Conservation (phyloP, 495 filamentous ascomycete genomes). For the Aspergillus diversus region DNA sequence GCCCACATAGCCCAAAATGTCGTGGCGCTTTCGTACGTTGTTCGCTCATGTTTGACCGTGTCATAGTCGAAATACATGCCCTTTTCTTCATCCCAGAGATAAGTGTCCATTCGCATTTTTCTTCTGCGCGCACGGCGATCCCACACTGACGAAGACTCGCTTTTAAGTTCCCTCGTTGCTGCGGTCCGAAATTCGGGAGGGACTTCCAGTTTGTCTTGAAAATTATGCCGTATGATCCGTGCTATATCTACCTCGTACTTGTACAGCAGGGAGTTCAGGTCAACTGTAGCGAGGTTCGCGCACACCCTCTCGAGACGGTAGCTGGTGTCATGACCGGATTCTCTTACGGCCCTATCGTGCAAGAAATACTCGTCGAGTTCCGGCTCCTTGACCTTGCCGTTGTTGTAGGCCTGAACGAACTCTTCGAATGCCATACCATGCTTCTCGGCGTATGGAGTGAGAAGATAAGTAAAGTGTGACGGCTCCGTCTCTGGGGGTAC, state of each 20-base stretch:
- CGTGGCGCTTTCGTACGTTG: slow-evolving; percentile 81
- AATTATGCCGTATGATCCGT: slow-evolving; percentile 76
- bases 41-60: slow-evolving; percentile 75
- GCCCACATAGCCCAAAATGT: slow-evolving; percentile 98
- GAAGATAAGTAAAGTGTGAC: slow-evolving; percentile 82
- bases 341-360: slow-evolving; percentile 91
- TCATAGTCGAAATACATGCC: slow-evolving; percentile 98
- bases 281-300: slow-evolving; percentile 88
- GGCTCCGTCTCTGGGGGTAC: slow-evolving; percentile 95
- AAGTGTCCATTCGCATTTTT: slow-evolving; percentile 80
- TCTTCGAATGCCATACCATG: slow-evolving; percentile 77
- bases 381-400: slow-evolving; percentile 75
- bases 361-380: slow-evolving; percentile 93
- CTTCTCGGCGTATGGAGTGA: slow-evolving; percentile 85
- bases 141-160: slow-evolving; percentile 84
- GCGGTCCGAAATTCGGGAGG: slow-evolving; percentile 74
- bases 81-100: slow-evolving; percentile 84
- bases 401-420: slow-evolving; percentile 86
- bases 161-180: slow-evolving; percentile 57
- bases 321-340: slow-evolving; percentile 96
- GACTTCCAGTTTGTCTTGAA: slow-evolving; percentile 76
- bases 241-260: slow-evolving; percentile 96
- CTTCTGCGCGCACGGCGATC: slow-evolving; percentile 81
- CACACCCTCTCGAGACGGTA: slow-evolving; percentile 89
- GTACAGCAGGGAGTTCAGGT: slow-evolving; percentile 90